These are phyloP conservation scores for Hibiscus syriacus DNA, from an alignment of 345 rosid species.

Conservation along the genomic window DNA sequence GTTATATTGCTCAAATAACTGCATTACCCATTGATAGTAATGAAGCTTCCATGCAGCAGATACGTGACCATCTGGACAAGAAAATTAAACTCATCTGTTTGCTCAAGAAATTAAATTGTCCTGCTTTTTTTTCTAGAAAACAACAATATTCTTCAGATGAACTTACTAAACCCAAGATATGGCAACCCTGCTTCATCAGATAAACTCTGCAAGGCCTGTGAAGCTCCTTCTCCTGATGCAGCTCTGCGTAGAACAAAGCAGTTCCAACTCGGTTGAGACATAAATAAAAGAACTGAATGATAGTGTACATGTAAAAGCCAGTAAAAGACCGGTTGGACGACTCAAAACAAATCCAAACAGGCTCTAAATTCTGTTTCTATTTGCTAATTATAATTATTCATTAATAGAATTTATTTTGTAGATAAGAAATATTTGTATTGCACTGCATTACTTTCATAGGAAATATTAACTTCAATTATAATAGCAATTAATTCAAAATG, in stretches of 20 bases:
- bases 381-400: neutral
- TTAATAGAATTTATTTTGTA: neutral
- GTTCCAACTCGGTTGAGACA: constrained; percentile 9
- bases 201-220: constrained; percentile 65
- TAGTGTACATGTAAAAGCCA: neutral
- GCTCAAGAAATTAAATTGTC: constrained; percentile 3
- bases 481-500: neutral
- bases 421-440: neutral
- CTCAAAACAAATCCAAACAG: neutral
- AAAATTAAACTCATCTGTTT: neutral
- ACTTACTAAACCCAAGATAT: constrained; percentile 51
- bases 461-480: neutral
- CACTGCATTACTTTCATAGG: neutral
- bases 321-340: neutral
- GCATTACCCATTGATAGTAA: constrained; percentile 99
- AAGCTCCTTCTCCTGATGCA: constrained; percentile 80
- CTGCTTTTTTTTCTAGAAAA: neutral
- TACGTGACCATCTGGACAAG: constrained; percentile 39
- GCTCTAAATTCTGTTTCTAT: neutral
- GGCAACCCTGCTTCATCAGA: constrained; percentile 65
- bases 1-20: constrained; percentile 80
- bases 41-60: constrained; percentile 83
- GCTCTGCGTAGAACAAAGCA: constrained; percentile 52
- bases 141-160: constrained; percentile 14
- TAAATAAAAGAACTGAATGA: neutral